Evolutionary conservation across 2,329 filamentous ascomycete genomes (phyloP), one percentile per base, ranked within the genome.

Genomic region (Ophiocordyceps sinensis): DNA sequence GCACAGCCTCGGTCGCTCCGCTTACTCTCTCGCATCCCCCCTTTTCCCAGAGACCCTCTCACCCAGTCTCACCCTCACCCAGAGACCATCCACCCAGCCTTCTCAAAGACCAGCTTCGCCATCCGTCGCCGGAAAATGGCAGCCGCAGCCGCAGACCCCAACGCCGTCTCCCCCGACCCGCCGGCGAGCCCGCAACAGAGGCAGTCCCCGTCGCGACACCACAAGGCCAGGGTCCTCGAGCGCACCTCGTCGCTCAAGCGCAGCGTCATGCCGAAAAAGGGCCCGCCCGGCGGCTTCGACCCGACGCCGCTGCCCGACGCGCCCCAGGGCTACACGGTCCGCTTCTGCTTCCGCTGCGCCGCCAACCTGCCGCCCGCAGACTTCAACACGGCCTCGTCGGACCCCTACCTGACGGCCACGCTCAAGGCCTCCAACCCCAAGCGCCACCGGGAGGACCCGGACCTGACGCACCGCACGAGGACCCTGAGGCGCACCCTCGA

Each of bases 371-470:
- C 89, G 2, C 75, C 85, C 37, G 84, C 82, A 42, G 89, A 96
- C 60, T 66, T 94, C 50, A 73, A 76, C 52, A 77, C 78, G 11
- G 70, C 82, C 29, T 82, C 85, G 3, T 85, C 86, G 3, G 89
- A 96, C 57, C 87, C 89, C 0, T 96, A 79, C 56, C 66, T 94
- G 32, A 64, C 75, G 13, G 85, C 85, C 29, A 83, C 85, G n/a
- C 66, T 95, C 43, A 78, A 70, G 29, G 79, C 82, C 2, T 65
- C 70, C 15, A 64, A 86, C n/a, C 78, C 77, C 0, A 79, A 75
- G 50, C 69, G 86, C 30, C 86, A 94, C 63, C 89, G 89, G 58
- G 85, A 94, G 55, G 87, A 95, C 53, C 83, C 87, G 0, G 71
- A 77, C 19, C 64, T 94, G 28, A 68, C 68, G 19, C 75, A 84